Evolutionary conservation across 371 early-diverging fungal species (phyloP).

Genomic region (Circinella minor): DNA sequence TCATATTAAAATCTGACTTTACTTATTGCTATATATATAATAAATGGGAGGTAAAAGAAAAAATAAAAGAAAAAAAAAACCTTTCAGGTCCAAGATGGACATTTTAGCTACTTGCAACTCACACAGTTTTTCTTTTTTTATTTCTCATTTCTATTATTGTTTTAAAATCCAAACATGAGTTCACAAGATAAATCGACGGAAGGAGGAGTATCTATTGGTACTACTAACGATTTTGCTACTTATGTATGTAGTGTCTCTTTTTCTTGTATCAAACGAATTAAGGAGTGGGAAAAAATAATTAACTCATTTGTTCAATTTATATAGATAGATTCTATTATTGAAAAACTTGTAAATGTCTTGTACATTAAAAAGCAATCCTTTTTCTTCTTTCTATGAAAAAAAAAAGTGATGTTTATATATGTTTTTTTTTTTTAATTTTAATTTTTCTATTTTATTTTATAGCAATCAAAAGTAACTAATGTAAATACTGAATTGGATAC

Average conservation of each 20-base stretch:
- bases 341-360: neutral
- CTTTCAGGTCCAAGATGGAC: neutral
- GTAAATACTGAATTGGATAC: conserved; percentile 1
- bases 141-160: no score
- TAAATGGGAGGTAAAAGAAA: no score
- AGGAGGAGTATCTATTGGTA: neutral
- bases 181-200: neutral
- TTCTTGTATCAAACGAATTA: neutral
- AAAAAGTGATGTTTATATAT: no score
- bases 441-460: neutral
- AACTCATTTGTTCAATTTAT: neutral
- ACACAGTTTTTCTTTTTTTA: neutral
- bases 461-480: conserved; percentile 7
- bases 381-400: neutral
- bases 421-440: neutral
- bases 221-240: neutral
- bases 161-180: neutral
- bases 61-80: neutral
- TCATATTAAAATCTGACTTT: no score
- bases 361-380: neutral
- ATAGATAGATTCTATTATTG: neutral
- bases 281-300: neutral
- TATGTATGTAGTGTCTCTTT: neutral
- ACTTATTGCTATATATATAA: no score
- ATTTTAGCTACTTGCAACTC: neutral